These are phyloP conservation scores for Carex myosuroides DNA, from an alignment of 176 grass and related monocot species.

Conservation along the genomic window DNA sequence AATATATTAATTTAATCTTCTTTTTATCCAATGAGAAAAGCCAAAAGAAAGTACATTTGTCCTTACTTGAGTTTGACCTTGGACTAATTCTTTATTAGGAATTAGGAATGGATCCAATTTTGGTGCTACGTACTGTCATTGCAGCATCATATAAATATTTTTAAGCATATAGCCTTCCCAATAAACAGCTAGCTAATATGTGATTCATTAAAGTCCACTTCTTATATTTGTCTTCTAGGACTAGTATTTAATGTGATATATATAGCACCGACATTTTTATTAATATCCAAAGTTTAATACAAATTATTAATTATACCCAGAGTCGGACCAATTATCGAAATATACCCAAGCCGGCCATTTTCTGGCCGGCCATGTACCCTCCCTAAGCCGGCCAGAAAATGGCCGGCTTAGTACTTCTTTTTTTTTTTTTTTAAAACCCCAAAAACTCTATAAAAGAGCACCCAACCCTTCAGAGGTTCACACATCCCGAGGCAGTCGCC, in stretches of 20 bases:
- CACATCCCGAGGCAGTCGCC: no score
- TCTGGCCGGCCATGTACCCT: no score
- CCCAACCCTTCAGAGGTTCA: no score
- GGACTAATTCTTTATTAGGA: slow-evolving; percentile 20
- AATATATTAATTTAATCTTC: not conserved
- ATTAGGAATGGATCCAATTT: slow-evolving; percentile 24
- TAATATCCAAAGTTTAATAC: no score
- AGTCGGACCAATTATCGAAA: no score
- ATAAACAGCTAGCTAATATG: slow-evolving; percentile 20
- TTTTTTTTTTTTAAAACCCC: no score
- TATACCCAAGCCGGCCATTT: no score
- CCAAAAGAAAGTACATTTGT: slow-evolving; percentile 12
- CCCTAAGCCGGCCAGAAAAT: no score
- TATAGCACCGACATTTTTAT: no score
- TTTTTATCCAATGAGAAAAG: slow-evolving; percentile 10
- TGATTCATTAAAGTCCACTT: slow-evolving; percentile 20
- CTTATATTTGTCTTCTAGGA: slow-evolving; percentile 9
- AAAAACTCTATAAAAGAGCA: no score
- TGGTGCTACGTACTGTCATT: slow-evolving; percentile 22
- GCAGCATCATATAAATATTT: slow-evolving; percentile 29
- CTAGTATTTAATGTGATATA: slow-evolving; percentile 3
- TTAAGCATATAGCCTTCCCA: not conserved
- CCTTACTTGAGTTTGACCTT: slow-evolving; percentile 21
- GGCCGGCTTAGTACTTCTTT: no score
- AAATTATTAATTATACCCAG: no score